Percentiles rank a stretch among this genome's conserved stretches.
Evolutionary conservation across 768 basidiomycete species (phyloP).

Genomic region (Collybiopsis confluens): DNA sequence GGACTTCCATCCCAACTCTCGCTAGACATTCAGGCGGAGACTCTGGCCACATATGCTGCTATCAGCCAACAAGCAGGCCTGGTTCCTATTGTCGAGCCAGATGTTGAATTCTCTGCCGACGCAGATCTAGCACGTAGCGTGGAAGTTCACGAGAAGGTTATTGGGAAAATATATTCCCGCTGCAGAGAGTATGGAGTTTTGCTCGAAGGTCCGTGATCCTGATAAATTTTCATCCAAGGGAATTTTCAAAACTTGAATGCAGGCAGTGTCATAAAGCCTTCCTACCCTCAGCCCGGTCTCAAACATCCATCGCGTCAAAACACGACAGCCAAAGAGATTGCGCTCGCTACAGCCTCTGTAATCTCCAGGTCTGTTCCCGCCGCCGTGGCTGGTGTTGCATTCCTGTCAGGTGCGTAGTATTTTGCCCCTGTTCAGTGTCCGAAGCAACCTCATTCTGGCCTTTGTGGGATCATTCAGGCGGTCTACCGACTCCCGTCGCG

Average conservation of each 20-base stretch:
- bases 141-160: slow-evolving; percentile 42
- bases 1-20: slow-evolving; percentile 36
- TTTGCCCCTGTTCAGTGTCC: background rate
- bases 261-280: slow-evolving; percentile 50
- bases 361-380: slow-evolving; percentile 41
- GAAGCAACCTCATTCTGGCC: background rate
- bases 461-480: slow-evolving; percentile 26
- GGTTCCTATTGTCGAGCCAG: slow-evolving; percentile 51
- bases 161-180: slow-evolving; percentile 40
- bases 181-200: slow-evolving; percentile 43
- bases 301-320: slow-evolving; percentile 33
- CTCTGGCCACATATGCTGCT: slow-evolving; percentile 42
- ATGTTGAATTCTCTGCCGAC: slow-evolving; percentile 46
- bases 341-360: slow-evolving; percentile 39
- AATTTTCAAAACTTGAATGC: background rate
- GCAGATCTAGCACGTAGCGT: slow-evolving; percentile 40
- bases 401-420: slow-evolving; percentile 45
- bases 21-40: slow-evolving; percentile 43
- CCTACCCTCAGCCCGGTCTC: slow-evolving; percentile 46
- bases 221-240: background rate
- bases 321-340: slow-evolving; percentile 37
- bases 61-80: slow-evolving; percentile 48
- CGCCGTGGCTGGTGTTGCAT: slow-evolving; percentile 45
- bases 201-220: slow-evolving; percentile 36
- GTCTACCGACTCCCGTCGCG: slow-evolving; percentile 36